Evolutionary conservation across 2,329 filamentous ascomycete species (phyloP), one percentile per base, ranked within the genome.

Genomic region (Cladosporium sp.): DNA sequence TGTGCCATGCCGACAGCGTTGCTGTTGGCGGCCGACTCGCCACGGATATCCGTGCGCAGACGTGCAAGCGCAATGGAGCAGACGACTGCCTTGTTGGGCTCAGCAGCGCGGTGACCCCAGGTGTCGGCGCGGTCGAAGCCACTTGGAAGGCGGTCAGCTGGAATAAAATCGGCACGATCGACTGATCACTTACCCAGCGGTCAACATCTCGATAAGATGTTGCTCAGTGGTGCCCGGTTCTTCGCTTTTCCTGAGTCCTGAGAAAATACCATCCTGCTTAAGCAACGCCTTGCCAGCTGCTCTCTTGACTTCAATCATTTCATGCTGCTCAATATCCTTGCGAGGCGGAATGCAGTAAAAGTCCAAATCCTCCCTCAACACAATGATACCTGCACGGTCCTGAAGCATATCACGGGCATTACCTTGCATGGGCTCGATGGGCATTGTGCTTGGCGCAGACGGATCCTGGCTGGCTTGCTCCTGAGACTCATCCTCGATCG

Each of bases 191-290:
- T 77, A 97, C 92, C 92, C 93, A 65, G 93, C 93, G 49, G 93
- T 98, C 70, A 98, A 72, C 93, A 98, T 98, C 75, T 98, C 93
- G 63, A 98, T 98, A 33, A 98, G 77, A 75, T 98, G 93, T 59
- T 95, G 93, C 71, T 98, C 93, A 0, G 93, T 98, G 15, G 92
- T 96, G 16, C 93, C 93, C 15, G 88, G 85, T 71, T 98, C 93
- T 60, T 98, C 91, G 62, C 92, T 97, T 67, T 92, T 89, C 69
- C 93, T 86, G 40, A 98, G 74, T 0, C 93, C 93, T 3, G 91
- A 95, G 67, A 98, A 98, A 61, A 98, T 98, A 41, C 93, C 93
- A 60, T 91, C 83, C 69, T 98, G 93, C 64, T 82, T 81, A 59
- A 96, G 78, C 57, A 98, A 71, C n/a, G 89, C 88, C 59, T 82